A percentile compares a stretch with the other conserved stretches of the same genome.
Evolutionary conservation across 1,284 basidiomycete species (phyloP).

Genomic region (Vanrija humicola): DNA sequence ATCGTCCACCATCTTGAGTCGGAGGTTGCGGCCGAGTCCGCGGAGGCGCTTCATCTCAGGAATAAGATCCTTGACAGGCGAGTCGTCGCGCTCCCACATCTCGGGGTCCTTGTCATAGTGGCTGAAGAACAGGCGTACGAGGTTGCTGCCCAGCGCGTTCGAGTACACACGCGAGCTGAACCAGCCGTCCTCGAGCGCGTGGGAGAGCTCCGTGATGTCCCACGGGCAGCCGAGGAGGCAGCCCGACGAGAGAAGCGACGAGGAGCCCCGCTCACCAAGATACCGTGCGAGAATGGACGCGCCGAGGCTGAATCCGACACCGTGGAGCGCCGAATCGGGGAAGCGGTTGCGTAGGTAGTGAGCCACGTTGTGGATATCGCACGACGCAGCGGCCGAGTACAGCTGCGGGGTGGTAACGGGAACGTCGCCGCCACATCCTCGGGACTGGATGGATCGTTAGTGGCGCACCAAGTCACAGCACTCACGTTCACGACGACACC

Average conservation of each 20-base stretch:
- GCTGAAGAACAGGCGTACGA: conserved; percentile 63
- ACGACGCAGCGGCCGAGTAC: conserved; percentile 76
- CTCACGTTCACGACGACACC: conserved; percentile 74
- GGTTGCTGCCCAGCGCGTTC: conserved; percentile 74
- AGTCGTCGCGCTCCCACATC: conserved; percentile 20
- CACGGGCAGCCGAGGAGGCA: conserved; percentile 69
- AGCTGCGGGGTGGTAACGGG: conserved; percentile 67
- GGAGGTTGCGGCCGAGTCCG: conserved; percentile 14
- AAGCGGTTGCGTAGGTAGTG: conserved; percentile 70
- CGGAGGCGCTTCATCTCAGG: conserved; percentile 19
- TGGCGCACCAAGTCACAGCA: background rate
- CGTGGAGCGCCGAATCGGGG: conserved; percentile 76
- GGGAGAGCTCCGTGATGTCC: conserved; percentile 42
- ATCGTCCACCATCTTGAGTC: conserved; percentile 50
- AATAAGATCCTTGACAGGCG: conserved; percentile 13
- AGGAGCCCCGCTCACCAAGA: conserved; percentile 77
- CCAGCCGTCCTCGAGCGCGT: conserved; percentile 58
- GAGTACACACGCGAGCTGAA: conserved; percentile 72
- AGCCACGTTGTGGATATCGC: conserved; percentile 77
- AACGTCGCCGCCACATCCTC: conserved; percentile 78
- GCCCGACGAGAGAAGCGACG: conserved; percentile 69
- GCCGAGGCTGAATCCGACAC: conserved; percentile 89
- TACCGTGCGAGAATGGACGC: conserved; percentile 90
- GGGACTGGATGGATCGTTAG: conserved; percentile 53
- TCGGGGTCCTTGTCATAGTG: conserved; percentile 53